Evolutionary conservation across 257 asterid species (phyloP).

Genomic region (Prunella vulgaris): DNA sequence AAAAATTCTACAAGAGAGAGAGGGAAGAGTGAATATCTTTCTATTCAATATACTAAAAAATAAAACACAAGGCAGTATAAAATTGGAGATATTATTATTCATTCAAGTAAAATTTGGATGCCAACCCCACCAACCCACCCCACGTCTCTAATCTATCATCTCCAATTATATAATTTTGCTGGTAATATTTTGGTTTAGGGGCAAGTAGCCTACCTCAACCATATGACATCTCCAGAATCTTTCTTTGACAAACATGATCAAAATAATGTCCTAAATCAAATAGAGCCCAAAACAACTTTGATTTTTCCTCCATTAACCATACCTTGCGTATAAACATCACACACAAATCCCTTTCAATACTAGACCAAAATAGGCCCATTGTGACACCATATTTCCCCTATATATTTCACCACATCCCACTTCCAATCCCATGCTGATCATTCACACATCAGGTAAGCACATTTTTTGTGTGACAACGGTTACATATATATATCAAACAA

Average conservation of each 20-base stretch:
- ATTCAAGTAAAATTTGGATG: conserved; percentile 54
- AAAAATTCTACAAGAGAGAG: no score
- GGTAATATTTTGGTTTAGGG: conserved; percentile 35
- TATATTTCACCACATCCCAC: conserved; percentile 29
- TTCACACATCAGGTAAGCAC: neutral
- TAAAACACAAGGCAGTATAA: neutral
- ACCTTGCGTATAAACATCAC: conserved; percentile 13
- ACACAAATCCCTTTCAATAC: conserved; percentile 44
- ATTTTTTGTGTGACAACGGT: no score
- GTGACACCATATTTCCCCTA: conserved; percentile 21
- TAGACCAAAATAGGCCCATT: conserved; percentile 44
- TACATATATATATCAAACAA: neutral
- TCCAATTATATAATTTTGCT: conserved; percentile 2
- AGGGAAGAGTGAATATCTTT: no score
- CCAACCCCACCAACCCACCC: conserved; percentile 69
- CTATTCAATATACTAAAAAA: neutral
- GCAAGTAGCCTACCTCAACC: conserved; percentile 86
- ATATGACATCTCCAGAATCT: conserved; percentile 27
- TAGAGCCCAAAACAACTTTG: neutral
- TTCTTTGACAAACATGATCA: neutral
- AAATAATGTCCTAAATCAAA: neutral
- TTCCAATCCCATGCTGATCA: no score
- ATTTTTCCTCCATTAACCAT: conserved; percentile 14
- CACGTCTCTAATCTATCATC: conserved; percentile 2
- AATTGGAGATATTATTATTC: conserved; percentile 1